A percentile compares a stretch with the other conserved stretches of the same genome.
Conservation (phyloP, 2,329 filamentous ascomycete genomes). For the Xylaria sp. region DNA sequence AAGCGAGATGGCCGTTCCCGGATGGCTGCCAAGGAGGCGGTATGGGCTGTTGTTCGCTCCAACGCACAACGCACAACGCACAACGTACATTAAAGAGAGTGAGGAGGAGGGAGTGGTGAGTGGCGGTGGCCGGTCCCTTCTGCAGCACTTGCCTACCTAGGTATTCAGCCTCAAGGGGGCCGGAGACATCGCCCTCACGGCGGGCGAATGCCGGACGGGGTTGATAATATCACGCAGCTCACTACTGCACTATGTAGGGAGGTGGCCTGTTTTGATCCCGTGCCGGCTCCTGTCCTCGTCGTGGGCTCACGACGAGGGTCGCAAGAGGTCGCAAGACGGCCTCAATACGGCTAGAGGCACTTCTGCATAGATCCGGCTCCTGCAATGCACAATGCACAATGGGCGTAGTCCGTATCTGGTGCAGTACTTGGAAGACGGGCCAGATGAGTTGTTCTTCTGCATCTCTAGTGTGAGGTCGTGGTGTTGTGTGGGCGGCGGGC, state of each 20-base stretch:
- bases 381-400: constrained; percentile 1
- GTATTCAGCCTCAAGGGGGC: too few species aligned
- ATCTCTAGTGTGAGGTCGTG: background rate
- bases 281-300: too few species aligned
- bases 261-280: too few species aligned
- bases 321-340: background rate
- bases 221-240: too few species aligned
- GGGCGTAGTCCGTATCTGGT: background rate
- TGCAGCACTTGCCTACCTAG: too few species aligned
- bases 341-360: constrained; percentile 2
- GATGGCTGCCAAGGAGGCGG: background rate
- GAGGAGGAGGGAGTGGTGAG: background rate
- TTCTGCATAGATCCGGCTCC: background rate
- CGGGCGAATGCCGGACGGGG: too few species aligned
- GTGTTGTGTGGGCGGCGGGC: background rate
- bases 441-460: constrained; percentile 1
- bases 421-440: background rate
- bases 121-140: too few species aligned
- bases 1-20: background rate
- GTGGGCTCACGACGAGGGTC: too few species aligned
- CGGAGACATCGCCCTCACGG: too few species aligned
- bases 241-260: too few species aligned
- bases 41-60: background rate
- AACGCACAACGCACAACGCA: background rate
- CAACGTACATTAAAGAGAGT: background rate